Evolutionary conservation across 257 asterid genomes (phyloP).

Genomic region (Galeopsis tetrahit): DNA sequence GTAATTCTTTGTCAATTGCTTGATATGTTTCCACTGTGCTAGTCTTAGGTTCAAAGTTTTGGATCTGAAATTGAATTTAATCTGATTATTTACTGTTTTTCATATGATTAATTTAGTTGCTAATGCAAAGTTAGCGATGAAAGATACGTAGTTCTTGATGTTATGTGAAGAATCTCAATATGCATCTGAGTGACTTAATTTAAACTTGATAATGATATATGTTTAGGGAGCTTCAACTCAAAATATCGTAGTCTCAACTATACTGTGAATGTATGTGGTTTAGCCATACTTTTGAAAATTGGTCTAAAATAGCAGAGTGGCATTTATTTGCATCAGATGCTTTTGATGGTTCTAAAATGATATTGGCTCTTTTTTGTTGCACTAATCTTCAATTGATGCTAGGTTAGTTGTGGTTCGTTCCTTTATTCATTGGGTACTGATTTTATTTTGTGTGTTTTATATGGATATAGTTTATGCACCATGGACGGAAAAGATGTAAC

Average conservation of each 20-base stretch:
- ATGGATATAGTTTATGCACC: slow-evolving; percentile 29
- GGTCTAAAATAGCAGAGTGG: not conserved
- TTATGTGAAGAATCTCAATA: not conserved
- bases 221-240: not conserved
- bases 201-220: not conserved
- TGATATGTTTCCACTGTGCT: not conserved
- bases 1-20: not conserved
- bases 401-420: not conserved
- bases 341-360: slow-evolving; percentile 11
- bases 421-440: not conserved
- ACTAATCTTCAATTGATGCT: not conserved
- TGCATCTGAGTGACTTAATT: not conserved
- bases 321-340: not conserved
- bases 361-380: not conserved
- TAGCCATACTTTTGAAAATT: not conserved
- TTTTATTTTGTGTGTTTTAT: slow-evolving; percentile 18
- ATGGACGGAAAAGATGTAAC: slow-evolving; percentile 46
- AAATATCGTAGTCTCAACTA: not conserved
- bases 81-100: not conserved
- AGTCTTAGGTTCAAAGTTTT: not conserved
- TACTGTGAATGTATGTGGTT: not conserved
- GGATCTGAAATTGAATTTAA: slow-evolving; percentile 25
- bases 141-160: not conserved
- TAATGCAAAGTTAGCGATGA: not conserved
- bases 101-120: not conserved